Evolutionary conservation across 2,329 filamentous ascomycete genomes (phyloP).

Genomic region (Verticillium nubilum): DNA sequence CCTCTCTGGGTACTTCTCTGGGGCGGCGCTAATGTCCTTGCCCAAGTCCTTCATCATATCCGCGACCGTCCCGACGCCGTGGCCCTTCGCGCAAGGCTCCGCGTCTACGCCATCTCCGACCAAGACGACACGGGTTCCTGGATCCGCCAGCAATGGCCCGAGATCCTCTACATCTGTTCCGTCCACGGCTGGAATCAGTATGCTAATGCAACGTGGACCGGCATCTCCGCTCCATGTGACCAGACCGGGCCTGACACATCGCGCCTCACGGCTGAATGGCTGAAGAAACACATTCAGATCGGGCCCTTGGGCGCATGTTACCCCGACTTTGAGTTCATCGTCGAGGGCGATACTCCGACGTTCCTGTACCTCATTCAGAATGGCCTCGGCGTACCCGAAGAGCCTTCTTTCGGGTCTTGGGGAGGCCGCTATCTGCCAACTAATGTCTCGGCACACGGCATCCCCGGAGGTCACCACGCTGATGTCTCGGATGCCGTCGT

Average conservation of each 20-base stretch:
- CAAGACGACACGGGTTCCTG: constrained; percentile 53
- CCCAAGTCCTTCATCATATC: constrained; percentile 38
- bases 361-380: constrained; percentile 45
- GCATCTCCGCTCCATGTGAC: constrained; percentile 39
- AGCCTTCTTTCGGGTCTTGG: constrained; percentile 42
- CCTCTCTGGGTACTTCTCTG: constrained; percentile 48
- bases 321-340: constrained; percentile 42
- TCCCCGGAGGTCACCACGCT: constrained; percentile 18
- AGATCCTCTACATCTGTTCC: constrained; percentile 50
- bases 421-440: constrained; percentile 37
- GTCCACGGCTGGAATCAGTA: constrained; percentile 54
- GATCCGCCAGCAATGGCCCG: constrained; percentile 48
- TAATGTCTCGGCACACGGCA: constrained; percentile 19
- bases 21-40: constrained; percentile 48
- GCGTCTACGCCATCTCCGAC: constrained; percentile 53
- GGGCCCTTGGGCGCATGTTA: constrained; percentile 36
- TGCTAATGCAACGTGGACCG: constrained; percentile 46
- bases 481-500: constrained; percentile 22
- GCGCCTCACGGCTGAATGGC: constrained; percentile 44
- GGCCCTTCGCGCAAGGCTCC: constrained; percentile 32
- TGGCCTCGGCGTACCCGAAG: constrained; percentile 38
- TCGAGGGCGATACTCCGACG: constrained; percentile 47
- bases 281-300: constrained; percentile 47
- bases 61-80: constrained; percentile 23
- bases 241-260: constrained; percentile 39